These are phyloP conservation scores for Crepidotus variabilis DNA, from an alignment of 768 basidiomycete species.

Conservation along the genomic window DNA sequence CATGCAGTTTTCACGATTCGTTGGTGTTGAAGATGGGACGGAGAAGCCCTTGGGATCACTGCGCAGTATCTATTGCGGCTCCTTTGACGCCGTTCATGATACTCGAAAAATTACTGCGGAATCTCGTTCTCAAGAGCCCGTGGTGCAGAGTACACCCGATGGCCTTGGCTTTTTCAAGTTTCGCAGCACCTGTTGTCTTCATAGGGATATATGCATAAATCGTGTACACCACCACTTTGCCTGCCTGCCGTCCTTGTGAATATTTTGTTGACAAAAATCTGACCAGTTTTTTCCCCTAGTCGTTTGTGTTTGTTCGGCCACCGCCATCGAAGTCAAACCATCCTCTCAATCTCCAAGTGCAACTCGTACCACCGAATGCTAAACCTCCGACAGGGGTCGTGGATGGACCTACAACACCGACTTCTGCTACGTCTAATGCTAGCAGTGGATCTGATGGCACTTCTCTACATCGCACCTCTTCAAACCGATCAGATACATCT, in stretches of 20 bases:
- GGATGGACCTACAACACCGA: constrained; percentile 20
- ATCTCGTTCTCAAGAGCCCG: background rate
- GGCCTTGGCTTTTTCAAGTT: background rate
- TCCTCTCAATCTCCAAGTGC: constrained; percentile 87
- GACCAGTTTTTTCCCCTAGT: constrained; percentile 38
- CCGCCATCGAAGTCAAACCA: constrained; percentile 84
- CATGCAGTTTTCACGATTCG: no score
- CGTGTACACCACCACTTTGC: constrained; percentile 7
- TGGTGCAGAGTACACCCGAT: background rate
- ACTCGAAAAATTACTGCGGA: no score
- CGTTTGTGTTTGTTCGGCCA: constrained; percentile 88
- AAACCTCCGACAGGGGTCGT: constrained; percentile 35
- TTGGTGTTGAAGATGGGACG: no score
- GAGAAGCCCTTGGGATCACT: no score
- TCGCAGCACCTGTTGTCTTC: background rate
- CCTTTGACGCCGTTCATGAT: no score
- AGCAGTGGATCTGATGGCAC: constrained; percentile 20
- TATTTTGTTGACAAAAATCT: constrained; percentile 1
- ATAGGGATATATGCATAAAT: no score
- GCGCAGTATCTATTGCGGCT: no score
- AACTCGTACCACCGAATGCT: constrained; percentile 73
- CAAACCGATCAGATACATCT: constrained; percentile 54
- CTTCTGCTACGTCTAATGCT: constrained; percentile 14
- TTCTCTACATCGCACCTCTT: constrained; percentile 43
- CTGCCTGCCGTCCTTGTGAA: constrained; percentile 5